A percentile compares a stretch with the other conserved stretches of the same genome.
These are phyloP conservation scores for Ogataea hybrid DNA, from an alignment of 1,139 yeast genomes.

Conservation along the genomic window DNA sequence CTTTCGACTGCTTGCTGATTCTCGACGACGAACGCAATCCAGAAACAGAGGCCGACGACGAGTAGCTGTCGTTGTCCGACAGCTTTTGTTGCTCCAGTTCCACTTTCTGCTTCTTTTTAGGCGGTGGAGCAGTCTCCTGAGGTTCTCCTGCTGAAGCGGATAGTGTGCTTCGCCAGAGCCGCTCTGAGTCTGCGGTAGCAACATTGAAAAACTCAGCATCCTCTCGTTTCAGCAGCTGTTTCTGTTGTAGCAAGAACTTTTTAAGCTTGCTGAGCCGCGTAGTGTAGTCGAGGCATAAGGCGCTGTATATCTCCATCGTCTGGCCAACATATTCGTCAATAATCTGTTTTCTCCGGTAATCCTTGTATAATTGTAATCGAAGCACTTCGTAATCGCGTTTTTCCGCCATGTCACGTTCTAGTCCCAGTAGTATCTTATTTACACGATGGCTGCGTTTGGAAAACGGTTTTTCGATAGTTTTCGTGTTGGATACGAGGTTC, in stretches of 20 bases:
- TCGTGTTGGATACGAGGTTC: conserved; percentile 9
- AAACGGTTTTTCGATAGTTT: conserved; percentile 13
- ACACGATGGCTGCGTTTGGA: conserved; percentile 5
- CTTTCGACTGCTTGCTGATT: conserved; percentile 6
- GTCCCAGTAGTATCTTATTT: conserved; percentile 13
- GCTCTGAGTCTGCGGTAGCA: conserved; percentile 20
- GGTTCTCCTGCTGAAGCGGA: conserved; percentile 4
- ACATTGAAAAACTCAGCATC: conserved; percentile 28
- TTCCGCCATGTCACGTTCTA: conserved; percentile 32
- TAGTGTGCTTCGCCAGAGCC: conserved; percentile 19
- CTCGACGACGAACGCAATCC: conserved; percentile 11
- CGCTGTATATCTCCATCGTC: conserved; percentile 26
- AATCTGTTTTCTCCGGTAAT: conserved; percentile 28
- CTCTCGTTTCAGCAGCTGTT: conserved; percentile 19
- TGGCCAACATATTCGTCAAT: conserved; percentile 27
- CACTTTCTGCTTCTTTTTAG: conserved; percentile 5
- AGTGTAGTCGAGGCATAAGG: conserved; percentile 29
- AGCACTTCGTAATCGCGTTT: conserved; percentile 32
- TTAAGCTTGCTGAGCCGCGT: conserved; percentile 33
- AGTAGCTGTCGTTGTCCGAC: conserved; percentile 13
- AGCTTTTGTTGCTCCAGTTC: conserved; percentile 8
- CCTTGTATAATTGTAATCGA: conserved; percentile 26
- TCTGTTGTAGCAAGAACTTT: conserved; percentile 32
- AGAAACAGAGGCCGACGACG: conserved; percentile 11
- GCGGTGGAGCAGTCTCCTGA: neutral